Conservation (phyloP, 371 early-diverging fungal genomes). For the Sporodiniella umbellata region DNA sequence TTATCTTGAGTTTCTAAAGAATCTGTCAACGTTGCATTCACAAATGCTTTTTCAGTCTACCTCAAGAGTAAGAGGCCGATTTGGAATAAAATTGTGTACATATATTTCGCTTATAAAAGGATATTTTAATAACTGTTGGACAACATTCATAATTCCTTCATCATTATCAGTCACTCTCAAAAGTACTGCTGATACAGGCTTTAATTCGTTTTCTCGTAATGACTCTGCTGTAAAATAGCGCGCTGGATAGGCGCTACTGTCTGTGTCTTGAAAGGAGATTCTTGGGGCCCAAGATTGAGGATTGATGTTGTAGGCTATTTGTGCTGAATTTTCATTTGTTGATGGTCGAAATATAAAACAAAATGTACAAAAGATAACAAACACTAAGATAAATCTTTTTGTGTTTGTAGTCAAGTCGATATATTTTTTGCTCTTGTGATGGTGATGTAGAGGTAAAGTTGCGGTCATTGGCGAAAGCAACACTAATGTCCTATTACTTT, state of each 20-base stretch:
- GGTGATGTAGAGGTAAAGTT: not conserved
- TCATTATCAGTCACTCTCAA: constrained; percentile 46
- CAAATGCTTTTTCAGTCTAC: constrained; percentile 11
- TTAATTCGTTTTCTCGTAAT: constrained; percentile 29
- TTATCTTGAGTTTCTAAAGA: constrained; percentile 7
- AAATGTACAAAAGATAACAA: not conserved
- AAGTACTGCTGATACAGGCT: constrained; percentile 56
- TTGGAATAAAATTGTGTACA: constrained; percentile 48
- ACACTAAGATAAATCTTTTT: not conserved
- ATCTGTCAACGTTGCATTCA: not conserved
- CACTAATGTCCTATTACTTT: not conserved
- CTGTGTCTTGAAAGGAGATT: constrained; percentile 7
- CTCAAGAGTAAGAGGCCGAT: constrained; percentile 21
- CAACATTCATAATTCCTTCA: constrained; percentile 35
- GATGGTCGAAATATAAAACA: constrained; percentile 7
- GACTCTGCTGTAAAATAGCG: constrained; percentile 36
- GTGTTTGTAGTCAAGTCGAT: not conserved
- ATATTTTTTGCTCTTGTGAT: not conserved
- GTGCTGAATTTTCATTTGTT: not conserved
- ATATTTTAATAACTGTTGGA: constrained; percentile 32
- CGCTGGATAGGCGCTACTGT: constrained; percentile 33
- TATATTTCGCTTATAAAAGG: constrained; percentile 56
- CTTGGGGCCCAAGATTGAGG: constrained; percentile 21
- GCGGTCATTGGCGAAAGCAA: not conserved
- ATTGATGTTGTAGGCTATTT: constrained; percentile 14